Evolutionary conservation across 2,329 filamentous ascomycete species (phyloP), one percentile per base, ranked within the genome.

Genomic region (Davidsoniella australis): DNA sequence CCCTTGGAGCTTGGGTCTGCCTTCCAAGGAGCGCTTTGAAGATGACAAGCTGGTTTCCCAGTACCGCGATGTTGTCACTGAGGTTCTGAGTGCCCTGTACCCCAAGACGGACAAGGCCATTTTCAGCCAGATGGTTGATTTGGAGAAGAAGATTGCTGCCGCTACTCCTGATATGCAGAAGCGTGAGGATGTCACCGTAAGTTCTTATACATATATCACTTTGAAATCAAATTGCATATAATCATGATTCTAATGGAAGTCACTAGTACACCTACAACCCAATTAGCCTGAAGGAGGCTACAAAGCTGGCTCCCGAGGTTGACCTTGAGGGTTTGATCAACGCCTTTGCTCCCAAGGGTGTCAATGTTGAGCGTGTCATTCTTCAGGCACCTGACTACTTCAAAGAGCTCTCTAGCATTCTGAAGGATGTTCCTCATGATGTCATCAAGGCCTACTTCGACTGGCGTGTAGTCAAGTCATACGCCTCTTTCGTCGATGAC

Each of bases 221-320:
- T 33, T 9, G 29, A 33, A 33, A 33, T 6, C 29, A 1, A 33
- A 33, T 12, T 33, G 8, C 26, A 33, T 33, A 23, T 9, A 10
- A 33, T 33, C 20, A 20, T 9, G 18, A 36, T 16, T 18, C 29
- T 14, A 39, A 12, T 26, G 24, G 9, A 4, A 14, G n/a, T 8
- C 33, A 17, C 36, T 39, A 68, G 64, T 74, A 80, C 64, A 76
- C 73, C 55, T 82, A 83, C 61, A 82, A 82, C 56, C 77, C 77
- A 1, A 71, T 72, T 59, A 69, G 68, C 7, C 60, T 81, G 16
- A 62, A 70, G 9, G 72, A 81, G 48, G 72, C 71, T 5, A 65
- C 70, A 33, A 64, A 65, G 2, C 63, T 82, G 18, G 62, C 73
- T 0, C 78, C 79, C 1, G 67, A 75, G 48, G 62, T 83, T 8